A percentile compares a stretch with the other conserved stretches of the same genome.
Conservation (phyloP, 2,329 filamentous ascomycete species). For the Plenodomus lindquistii region DNA sequence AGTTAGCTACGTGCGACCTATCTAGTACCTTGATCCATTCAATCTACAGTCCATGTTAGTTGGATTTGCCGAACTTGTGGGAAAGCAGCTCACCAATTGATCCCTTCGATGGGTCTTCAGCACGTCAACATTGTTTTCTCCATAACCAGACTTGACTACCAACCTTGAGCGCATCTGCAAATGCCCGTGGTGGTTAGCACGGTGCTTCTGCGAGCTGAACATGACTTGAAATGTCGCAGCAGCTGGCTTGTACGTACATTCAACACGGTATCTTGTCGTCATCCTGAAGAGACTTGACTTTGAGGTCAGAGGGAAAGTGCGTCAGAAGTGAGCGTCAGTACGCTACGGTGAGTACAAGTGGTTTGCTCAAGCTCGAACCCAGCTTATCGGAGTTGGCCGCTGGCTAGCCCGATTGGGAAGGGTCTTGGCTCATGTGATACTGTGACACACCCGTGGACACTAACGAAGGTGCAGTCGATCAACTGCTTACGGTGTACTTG, state of each 20-base stretch:
- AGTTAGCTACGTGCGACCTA: background rate
- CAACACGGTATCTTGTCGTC: slow-evolving; percentile 49
- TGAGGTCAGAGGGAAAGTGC: slow-evolving; percentile 5
- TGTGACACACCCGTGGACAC: background rate
- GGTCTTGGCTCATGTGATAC: background rate
- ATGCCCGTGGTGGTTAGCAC: slow-evolving; percentile 21
- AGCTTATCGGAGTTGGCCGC: background rate
- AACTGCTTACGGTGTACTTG: too few species aligned
- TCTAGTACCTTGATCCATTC: slow-evolving; percentile 87
- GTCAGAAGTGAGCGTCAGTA: background rate
- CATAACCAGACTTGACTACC: slow-evolving; percentile 7
- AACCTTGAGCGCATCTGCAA: slow-evolving; percentile 66
- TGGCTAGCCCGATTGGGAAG: background rate
- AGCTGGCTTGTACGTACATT: slow-evolving; percentile 35
- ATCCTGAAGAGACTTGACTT: slow-evolving; percentile 22
- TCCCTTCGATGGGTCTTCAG: slow-evolving; percentile 85
- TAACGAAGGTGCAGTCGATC: background rate
- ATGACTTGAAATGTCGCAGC: slow-evolving; percentile 1
- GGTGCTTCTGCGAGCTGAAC: background rate
- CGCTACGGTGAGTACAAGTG: background rate
- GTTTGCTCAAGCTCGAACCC: background rate
- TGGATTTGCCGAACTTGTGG: background rate
- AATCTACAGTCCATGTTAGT: slow-evolving; percentile 47
- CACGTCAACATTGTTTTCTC: slow-evolving; percentile 19
- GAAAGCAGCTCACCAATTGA: slow-evolving; percentile 71